Base-by-base conservation (phyloP, 1,284 basidiomycete genomes). In the Coniferiporia sulphurascens region DNA sequence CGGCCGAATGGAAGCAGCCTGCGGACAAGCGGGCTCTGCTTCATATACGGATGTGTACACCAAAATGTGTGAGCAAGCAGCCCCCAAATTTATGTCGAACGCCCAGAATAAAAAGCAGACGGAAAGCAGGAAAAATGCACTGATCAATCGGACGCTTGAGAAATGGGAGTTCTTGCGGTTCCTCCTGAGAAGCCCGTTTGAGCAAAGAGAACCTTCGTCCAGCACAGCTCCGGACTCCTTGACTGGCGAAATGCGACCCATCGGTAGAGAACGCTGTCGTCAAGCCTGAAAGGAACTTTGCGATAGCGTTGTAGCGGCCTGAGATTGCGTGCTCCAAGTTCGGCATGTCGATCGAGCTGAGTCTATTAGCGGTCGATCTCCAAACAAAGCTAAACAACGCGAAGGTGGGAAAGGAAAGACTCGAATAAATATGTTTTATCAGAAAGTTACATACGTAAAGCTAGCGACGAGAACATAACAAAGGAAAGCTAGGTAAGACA, bases 1-100 rank as follows among this genome's bases (percentile, higher is more conserved):
- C 1, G 76, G 70, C 12, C 65, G 62, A 48, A 76, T 63, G 2
- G 71, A 65, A 7, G 63, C 63, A 13, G 65, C 65, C 61, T 74
- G 74, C 22, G 72, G 71, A 58, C 75, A 76, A 35, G 61, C n/a
- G n/a, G 59, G 36, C 6, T 46, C 41, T n/a, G 10, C 4, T 2
- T 21, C 21, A 7, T 3, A 43, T 43, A 46, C 12, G 17, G 15
- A 9, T n/a, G 17, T 12, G 17, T 19, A 3, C 4, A n/a, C 19
- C 17, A 46, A 9, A 3, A 9, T 9, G 8, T 3, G 12, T n/a
- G 44, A n/a, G 3, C 12, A 46, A 9, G 17, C 8, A n/a, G 44
- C 44, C 2, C 44, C 19, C 3, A 46, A n/a, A 17, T n/a, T 21
- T 46, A 46, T 46, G 19, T 19, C 43, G 17, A 9, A 9, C 19